phyloP scores from a whole-genome alignment of 1,139 yeast genomes.

The Saccharomycopsis hybrid region DNA sequence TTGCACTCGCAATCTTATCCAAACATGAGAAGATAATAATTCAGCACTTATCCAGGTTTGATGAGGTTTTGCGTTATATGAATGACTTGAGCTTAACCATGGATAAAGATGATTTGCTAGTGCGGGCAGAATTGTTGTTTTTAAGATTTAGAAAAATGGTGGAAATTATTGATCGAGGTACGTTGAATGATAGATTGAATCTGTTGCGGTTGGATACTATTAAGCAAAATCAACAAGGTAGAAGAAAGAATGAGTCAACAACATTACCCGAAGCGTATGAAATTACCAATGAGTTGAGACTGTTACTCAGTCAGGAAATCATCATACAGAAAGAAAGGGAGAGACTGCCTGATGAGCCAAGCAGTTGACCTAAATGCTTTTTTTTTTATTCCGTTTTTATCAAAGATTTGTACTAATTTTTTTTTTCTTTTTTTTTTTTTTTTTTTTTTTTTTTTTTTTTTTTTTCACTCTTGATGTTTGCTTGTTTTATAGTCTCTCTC shows the following conservation, averaged over 20 bases:
- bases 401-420: background rate
- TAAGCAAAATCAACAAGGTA: conserved; percentile 22
- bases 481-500: background rate
- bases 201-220: conserved; percentile 23
- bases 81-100: conserved; percentile 79
- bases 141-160: conserved; percentile 73
- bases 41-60: conserved; percentile 69
- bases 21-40: conserved; percentile 77
- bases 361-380: too few species aligned
- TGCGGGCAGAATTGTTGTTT: conserved; percentile 77
- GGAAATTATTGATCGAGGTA: conserved; percentile 63
- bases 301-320: conserved; percentile 50
- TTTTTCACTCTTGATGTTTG: background rate
- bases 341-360: conserved; percentile 11
- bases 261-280: conserved; percentile 25
- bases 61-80: conserved; percentile 87
- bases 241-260: conserved; percentile 16
- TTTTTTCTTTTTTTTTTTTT: too few species aligned
- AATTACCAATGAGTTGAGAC: conserved; percentile 50
- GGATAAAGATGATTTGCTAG: conserved; percentile 66
- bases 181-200: conserved; percentile 20
- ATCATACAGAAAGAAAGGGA: conserved; percentile 60
- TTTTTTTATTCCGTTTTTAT: background rate
- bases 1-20: conserved; percentile 82
- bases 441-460: background rate